A percentile compares a stretch with the other conserved stretches of the same genome.
These are phyloP conservation scores for Neonectria coccinea DNA, from an alignment of 2,329 filamentous ascomycete species.

Conservation along the genomic window DNA sequence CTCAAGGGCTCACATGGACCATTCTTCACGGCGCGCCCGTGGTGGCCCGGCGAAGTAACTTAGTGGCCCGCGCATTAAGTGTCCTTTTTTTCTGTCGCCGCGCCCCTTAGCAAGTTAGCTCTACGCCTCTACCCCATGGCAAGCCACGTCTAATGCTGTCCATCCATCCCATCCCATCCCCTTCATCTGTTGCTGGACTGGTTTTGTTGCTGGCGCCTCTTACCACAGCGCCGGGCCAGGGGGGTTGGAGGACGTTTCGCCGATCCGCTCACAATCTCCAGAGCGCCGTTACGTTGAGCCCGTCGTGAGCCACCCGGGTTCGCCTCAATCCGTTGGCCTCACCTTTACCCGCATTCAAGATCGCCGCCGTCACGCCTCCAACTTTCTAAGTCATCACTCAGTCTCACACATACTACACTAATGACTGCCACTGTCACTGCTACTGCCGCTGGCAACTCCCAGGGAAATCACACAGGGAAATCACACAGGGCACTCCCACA, in stretches of 20 bases:
- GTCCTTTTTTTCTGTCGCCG: slow-evolving; percentile 28
- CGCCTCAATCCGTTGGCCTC: slow-evolving; percentile 40
- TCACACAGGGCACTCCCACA: slow-evolving; percentile 28
- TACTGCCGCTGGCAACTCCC: neutral
- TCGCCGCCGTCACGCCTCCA: slow-evolving; percentile 19
- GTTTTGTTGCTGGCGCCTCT: slow-evolving; percentile 31
- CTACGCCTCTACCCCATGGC: slow-evolving; percentile 42
- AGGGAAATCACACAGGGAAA: slow-evolving; percentile 12
- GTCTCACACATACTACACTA: neutral
- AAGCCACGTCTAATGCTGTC: slow-evolving; percentile 43
- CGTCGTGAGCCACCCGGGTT: slow-evolving; percentile 40
- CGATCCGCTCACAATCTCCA: slow-evolving; percentile 44
- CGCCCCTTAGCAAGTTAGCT: slow-evolving; percentile 29
- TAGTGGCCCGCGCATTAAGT: slow-evolving; percentile 24
- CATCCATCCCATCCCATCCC: slow-evolving; percentile 29
- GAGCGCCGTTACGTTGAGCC: slow-evolving; percentile 37
- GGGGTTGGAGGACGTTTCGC: slow-evolving; percentile 35
- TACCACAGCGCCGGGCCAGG: slow-evolving; percentile 45
- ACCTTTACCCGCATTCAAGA: slow-evolving; percentile 36
- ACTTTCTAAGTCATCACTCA: slow-evolving; percentile 17
- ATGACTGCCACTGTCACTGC: neutral
- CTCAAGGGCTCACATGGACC: slow-evolving; percentile 27
- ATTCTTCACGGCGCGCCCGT: slow-evolving; percentile 36
- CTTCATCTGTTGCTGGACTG: slow-evolving; percentile 38
- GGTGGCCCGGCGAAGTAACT: slow-evolving; percentile 6